phyloP scores from a whole-genome alignment of 148 eudicot species.

The Silene uniflora region DNA sequence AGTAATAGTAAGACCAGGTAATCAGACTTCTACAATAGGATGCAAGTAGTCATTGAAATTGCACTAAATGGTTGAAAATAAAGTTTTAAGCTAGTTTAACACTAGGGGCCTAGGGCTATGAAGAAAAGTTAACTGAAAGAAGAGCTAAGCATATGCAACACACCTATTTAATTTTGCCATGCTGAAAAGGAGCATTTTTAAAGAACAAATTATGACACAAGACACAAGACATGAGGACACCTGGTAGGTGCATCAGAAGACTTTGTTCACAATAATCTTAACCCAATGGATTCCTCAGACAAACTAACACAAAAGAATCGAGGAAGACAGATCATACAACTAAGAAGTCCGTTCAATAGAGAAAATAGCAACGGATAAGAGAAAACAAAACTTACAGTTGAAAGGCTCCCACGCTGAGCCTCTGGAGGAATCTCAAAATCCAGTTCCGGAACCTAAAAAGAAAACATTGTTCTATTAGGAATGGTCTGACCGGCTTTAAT shows the following conservation, averaged over 20 bases:
- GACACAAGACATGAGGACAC: too few relatives aligned
- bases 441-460: constrained; percentile 78
- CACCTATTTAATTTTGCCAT: not conserved
- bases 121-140: not conserved
- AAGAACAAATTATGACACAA: not conserved
- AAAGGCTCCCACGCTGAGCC: constrained; percentile 91
- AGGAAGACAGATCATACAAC: not conserved
- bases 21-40: not conserved
- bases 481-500: not conserved
- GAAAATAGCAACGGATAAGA: not conserved
- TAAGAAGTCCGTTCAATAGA: not conserved
- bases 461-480: constrained; percentile 15
- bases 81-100: too few relatives aligned
- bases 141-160: not conserved
- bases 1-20: not conserved
- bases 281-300: too few relatives aligned
- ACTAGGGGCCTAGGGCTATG: too few relatives aligned
- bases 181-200: not conserved
- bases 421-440: constrained; percentile 97
- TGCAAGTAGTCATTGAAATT: not conserved
- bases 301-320: too few relatives aligned
- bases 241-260: not conserved
- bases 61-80: not conserved
- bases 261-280: too few relatives aligned
- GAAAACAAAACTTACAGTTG: constrained; percentile 53